Base-by-base conservation (phyloP, 2,329 filamentous ascomycete species). In the Madurella fahalii region DNA sequence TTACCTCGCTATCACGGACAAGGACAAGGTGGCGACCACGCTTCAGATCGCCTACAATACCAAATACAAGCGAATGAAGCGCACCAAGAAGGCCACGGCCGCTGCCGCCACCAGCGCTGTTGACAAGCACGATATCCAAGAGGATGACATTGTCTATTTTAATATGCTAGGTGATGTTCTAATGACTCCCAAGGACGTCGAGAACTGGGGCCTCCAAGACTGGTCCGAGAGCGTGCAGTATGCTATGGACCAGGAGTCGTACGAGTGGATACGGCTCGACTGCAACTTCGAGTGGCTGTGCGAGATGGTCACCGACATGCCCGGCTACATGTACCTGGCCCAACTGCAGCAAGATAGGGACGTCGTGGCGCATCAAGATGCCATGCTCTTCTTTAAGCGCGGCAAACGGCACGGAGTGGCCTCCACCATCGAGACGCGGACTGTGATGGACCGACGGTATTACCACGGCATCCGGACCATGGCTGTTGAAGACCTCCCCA, bases 251-350 rank as follows among this genome's bases (percentile, higher is more conserved):
- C 85, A 91, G 60, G 94, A 99, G 68, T 95, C 90, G 0, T 99
- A 96, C 66, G 94, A 99, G 69, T 99, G 95, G 94, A 95, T 99
- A 63, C 87, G 94, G 17, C 89, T 97, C 73, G 94, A 99, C 70
- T 92, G 93, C 15, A 95, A 99, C 71, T 97, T 97, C 63, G 94
- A 99, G 69, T 99, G 94, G 94, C 86, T 96, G 54, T 94, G 89
- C 71, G 86, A 86, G 62, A 89, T 95, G 71, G 85, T 87, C 57
- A 77, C 80, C 11, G 86, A 86, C 59, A 90, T 96, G 80, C 90
- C 90, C 44, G 84, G 90, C 4, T 97, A 97, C 77, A 99, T 99
- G 95, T 96, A 94, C 68, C 84, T 96, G 55, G 96, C 94, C 18
- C 94, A 99, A 70, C 77, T 99, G 58, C 94, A 99, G 69, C 94